Base-by-base conservation (phyloP, 2,329 filamentous ascomycete species). In the Arthroderma uncinatum region DNA sequence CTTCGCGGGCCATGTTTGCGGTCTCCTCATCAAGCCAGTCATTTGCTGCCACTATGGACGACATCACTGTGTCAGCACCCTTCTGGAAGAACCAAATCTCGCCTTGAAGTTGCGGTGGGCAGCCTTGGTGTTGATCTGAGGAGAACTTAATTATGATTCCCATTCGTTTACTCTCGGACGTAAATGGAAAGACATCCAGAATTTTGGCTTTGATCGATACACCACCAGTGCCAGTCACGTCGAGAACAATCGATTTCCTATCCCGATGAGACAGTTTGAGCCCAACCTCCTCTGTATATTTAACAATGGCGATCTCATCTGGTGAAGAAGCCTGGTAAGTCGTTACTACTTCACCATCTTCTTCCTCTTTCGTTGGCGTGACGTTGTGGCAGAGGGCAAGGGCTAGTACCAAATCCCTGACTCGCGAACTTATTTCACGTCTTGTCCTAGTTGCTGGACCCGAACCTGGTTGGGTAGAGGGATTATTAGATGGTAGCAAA, bases 81-180 rank as follows among this genome's bases (percentile, higher is more conserved):
- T 98, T 98, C 67, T 98, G 91, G 68, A 92, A 97, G 74, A 98
- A 98, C 87, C 92, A 96, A 30, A 97, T 92, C 67, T 97, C 92
- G 12, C 87, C 84, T 50, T 78, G 78, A 9, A 78, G 76, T 9
- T 82, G 73, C 39, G 74, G 72, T 0, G 75, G 73, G 5, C 68
- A 64, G 1, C 79, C 75, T 2, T 78, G 68, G 0, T 73, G 65
- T 1, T 79, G 74, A 1, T 77, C 76, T 12, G 85, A 81, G 28
- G 84, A 78, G 66, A 97, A 96, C 63, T 91, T 86, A 19, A 96
- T 89, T 60, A 98, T 85, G 59, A 98, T 92, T 8, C 94, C 93
- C 93, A 98, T 98, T 55, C 93, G 84, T 73, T 98, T 98, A 63
- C 92, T 92, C 63, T 97, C 93, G 0, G 91, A 96, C 0, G 93